Percentiles rank a stretch among this genome's conserved stretches.
These are phyloP conservation scores for Neofusicoccum parvum DNA, from an alignment of 2,329 filamentous ascomycete genomes.

Conservation along the genomic window DNA sequence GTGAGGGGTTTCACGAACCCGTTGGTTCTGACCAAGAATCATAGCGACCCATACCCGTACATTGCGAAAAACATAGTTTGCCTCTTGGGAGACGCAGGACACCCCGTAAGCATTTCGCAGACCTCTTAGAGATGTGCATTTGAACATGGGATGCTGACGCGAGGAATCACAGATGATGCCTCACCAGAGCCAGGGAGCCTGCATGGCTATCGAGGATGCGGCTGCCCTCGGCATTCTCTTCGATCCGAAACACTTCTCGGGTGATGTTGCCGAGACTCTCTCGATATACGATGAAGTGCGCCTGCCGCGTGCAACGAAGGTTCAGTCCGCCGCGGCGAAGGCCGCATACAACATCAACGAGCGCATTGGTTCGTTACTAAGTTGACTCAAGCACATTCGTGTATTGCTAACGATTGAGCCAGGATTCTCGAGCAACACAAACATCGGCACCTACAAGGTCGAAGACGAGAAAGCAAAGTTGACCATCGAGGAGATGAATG, in stretches of 20 bases:
- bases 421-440: slow-evolving; percentile 62
- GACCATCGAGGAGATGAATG: slow-evolving; percentile 71
- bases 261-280: slow-evolving; percentile 36
- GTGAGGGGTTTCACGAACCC: background rate
- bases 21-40: background rate
- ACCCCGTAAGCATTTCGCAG: background rate
- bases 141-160: too few species aligned
- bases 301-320: slow-evolving; percentile 40
- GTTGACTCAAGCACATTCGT: too few species aligned
- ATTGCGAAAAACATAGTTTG: slow-evolving; percentile 44
- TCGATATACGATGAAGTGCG: slow-evolving; percentile 40
- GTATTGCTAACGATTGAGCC: background rate
- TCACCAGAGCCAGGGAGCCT: slow-evolving; percentile 69
- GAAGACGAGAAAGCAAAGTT: slow-evolving; percentile 63
- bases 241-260: slow-evolving; percentile 47
- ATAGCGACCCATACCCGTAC: slow-evolving; percentile 6
- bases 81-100: slow-evolving; percentile 64
- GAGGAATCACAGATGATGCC: slow-evolving; percentile 58
- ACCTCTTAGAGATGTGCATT: background rate
- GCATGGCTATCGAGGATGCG: slow-evolving; percentile 69
- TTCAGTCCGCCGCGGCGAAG: slow-evolving; percentile 41
- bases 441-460: slow-evolving; percentile 61
- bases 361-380: slow-evolving; percentile 42
- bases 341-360: slow-evolving; percentile 44
- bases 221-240: slow-evolving; percentile 66